Evolutionary conservation across 345 rosid genomes (phyloP).

Genomic region (Citrus inodora): DNA sequence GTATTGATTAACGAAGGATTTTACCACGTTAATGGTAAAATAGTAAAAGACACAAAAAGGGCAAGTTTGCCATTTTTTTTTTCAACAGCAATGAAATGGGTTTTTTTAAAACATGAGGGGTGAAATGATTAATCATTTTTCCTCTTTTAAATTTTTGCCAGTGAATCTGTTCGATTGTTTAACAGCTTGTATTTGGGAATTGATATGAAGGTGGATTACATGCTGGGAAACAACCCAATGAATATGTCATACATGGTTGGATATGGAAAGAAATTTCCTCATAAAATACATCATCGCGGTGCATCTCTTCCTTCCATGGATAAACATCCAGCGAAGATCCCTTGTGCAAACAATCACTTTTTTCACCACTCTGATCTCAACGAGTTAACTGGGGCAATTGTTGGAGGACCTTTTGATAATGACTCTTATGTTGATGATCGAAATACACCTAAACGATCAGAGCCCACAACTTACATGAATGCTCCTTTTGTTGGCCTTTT

Average conservation of each 20-base stretch:
- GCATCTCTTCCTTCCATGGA: conserved; percentile 59
- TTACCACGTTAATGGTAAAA: too few relatives aligned
- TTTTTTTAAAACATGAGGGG: too few relatives aligned
- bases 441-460: conserved; percentile 33
- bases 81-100: neutral
- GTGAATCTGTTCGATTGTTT: neutral
- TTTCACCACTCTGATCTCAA: conserved; percentile 46
- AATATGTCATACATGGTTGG: conserved; percentile 90
- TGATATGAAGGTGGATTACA: conserved; percentile 59
- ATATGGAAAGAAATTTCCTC: conserved; percentile 56
- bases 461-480: conserved; percentile 61
- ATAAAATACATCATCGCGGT: conserved; percentile 74
- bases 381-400: conserved; percentile 61
- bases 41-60: too few relatives aligned
- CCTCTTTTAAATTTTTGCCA: too few relatives aligned
- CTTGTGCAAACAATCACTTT: conserved; percentile 31
- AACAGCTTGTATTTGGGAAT: neutral
- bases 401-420: conserved; percentile 66
- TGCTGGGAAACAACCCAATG: conserved; percentile 75
- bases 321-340: conserved; percentile 29
- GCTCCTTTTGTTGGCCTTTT: conserved; percentile 66
- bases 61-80: too few relatives aligned
- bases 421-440: conserved; percentile 54
- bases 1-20: too few relatives aligned
- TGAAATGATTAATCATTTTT: too few relatives aligned